Conservation (phyloP, 352 stramenopile genomes). For the Phytophthora fragariaefolia region DNA sequence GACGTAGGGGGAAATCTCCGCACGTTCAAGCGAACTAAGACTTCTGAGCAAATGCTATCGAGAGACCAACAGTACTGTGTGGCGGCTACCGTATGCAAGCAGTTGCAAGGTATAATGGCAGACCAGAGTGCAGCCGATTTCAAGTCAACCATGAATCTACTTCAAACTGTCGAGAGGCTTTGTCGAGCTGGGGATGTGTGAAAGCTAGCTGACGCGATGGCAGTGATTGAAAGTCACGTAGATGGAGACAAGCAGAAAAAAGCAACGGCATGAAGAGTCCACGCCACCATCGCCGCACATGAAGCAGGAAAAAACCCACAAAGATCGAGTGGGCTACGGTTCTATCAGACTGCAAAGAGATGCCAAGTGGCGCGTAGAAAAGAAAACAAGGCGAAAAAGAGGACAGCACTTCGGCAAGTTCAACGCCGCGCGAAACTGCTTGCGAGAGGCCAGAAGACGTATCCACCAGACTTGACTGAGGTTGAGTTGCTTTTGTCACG, state of each 20-base stretch:
- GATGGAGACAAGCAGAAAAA: not conserved
- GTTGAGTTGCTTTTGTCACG: not conserved
- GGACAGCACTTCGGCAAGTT: not conserved
- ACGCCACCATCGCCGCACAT: not conserved
- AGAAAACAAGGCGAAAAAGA: not conserved
- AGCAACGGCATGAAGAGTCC: not conserved
- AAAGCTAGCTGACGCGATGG: slow-evolving; percentile 10
- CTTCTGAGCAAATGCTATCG: no score
- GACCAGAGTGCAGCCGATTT: no score
- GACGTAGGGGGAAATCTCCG: no score
- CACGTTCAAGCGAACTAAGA: no score
- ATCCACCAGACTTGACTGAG: not conserved
- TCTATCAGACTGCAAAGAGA: not conserved
- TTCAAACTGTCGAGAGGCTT: no score
- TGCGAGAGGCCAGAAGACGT: not conserved
- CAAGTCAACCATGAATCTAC: no score
- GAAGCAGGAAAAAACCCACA: not conserved
- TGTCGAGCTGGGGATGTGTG: slow-evolving; percentile 6
- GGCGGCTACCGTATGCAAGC: no score
- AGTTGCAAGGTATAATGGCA: no score
- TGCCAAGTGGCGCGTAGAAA: not conserved
- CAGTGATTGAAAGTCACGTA: not conserved
- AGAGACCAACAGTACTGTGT: no score
- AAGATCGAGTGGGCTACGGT: not conserved
- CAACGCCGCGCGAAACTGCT: not conserved